Evolutionary conservation across 129 eudicot genomes (phyloP), one percentile per base, ranked within the genome.

Genomic region (Glebionis coronaria): DNA sequence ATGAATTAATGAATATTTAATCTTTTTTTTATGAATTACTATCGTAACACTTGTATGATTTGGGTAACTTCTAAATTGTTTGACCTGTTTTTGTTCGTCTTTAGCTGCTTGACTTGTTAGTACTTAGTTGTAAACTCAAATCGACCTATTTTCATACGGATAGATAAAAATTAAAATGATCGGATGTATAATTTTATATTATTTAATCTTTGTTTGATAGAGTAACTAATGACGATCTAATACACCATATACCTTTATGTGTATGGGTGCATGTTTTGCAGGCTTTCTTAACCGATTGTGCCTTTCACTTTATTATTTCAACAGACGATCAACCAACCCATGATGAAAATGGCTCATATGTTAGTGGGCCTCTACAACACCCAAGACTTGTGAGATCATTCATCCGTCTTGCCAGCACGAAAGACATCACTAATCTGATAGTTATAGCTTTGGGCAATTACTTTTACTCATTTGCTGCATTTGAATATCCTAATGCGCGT

Each of bases 341-440:
- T 53, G 57, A 20, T 16, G 21, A 3, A 53, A 11, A 53, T 53
- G 8, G 4, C 18, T 13, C 4, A 12, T 13, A 47, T 47, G 53
- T 4, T 12, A 15, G 11, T 42, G 47, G 46, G 4, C 47, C 29
- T 44, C 67, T 56, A 28, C 44, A 31, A 19, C 56, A 44, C 15
- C 60, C 45, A 7, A 45, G 14, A 5, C 56, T 65, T 25, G 60
- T 73, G 57, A 65, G 78, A 65, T 27, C 65, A 18, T 73, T 65
- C 56, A 73, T 73, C 21, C 50, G 56, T 7, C 47, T 44, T 28
- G 72, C 35, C n/a, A 27, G 27, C 42, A 4, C 19, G 1, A 19
- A 12, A 55, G 59, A 73, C 9, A 44, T 73, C 0, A 13, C 25
- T n/a, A 15, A 18, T 35, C 27, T 45, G 67, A 1, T 3, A 1